Base-by-base conservation (phyloP, 768 basidiomycete genomes). In the Mycena amicta region DNA sequence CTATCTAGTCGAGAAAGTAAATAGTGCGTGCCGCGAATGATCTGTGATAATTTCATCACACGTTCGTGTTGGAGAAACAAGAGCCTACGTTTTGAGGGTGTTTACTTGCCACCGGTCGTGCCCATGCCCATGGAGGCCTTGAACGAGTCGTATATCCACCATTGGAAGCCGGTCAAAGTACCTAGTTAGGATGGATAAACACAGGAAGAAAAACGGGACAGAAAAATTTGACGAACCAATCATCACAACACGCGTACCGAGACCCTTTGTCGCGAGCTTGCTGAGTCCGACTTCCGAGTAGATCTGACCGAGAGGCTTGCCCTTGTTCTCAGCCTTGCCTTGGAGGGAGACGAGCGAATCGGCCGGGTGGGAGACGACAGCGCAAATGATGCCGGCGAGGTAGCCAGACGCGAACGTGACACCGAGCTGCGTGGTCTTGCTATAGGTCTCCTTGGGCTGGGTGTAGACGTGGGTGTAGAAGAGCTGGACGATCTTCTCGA, bases 341-440 rank as follows among this genome's bases (percentile, higher is more conserved):
- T 97, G 93, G 74, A 87, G 86, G 57, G 94, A 96, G 65, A 97
- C 90, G 63, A 98, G 75, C 37, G 95, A 89, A 74, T 98, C 95
- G 66, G 95, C 95, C 50, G 95, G 95, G 73, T 98, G 95, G 18
- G 95, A 98, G 73, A 98, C 95, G 74, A 94, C 79, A 66, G 95
- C 95, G 72, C 93, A 95, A 71, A 96, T 86, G 68, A 97, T 87
- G 88, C 95, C 95, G 71, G 95, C 92, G 68, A 96, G 86, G 75
- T 96, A 90, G 80, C 95, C 95, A 59, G 92, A 93, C 22, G 83
- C 83, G 71, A 97, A 92, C 64, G 93, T 96, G 67, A 96, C 77
- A 63, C 89, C 87, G 67, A 98, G 92, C 71, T 95, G 92, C 46
- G 88, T 95, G 63, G 83, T 73, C 80, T 93, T 88, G 77, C 83